Conservation (phyloP, 129 eudicot genomes). For the Chrysanthemum makinoi region DNA sequence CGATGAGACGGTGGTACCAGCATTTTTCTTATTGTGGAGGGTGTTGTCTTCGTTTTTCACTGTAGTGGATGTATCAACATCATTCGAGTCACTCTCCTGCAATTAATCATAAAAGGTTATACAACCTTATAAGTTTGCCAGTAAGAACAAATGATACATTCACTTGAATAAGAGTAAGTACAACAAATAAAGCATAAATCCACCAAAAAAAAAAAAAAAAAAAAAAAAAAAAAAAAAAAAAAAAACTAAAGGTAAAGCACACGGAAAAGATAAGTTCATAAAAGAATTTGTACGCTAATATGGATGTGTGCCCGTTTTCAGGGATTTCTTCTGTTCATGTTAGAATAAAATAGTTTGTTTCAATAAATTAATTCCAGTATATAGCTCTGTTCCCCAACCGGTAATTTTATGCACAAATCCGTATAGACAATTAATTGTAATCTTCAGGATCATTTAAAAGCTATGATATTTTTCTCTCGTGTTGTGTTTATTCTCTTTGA, state of each 20-base stretch:
- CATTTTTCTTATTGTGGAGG: constrained; percentile 20
- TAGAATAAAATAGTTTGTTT: no score
- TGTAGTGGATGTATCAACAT: constrained; percentile 25
- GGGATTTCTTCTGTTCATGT: no score
- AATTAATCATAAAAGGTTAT: neutral
- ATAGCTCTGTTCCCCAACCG: neutral
- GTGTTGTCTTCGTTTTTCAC: constrained; percentile 25
- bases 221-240: no score
- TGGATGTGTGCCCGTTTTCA: no score
- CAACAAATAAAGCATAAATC: neutral
- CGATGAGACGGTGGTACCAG: constrained; percentile 20
- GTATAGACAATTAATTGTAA: no score
- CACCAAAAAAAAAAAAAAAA: neutral
- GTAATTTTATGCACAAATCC: neutral
- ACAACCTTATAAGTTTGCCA: constrained; percentile 4
- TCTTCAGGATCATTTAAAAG: no score
- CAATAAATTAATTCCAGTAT: neutral
- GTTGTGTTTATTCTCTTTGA: no score
- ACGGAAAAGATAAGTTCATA: no score
- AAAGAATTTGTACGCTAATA: no score
- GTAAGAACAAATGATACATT: neutral
- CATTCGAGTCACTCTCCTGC: constrained; percentile 53
- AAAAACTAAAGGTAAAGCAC: no score
- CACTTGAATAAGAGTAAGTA: neutral
- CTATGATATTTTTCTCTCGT: no score